These are phyloP conservation scores for Kokia cookei DNA, from an alignment of 441 rosid species.

Conservation along the genomic window DNA sequence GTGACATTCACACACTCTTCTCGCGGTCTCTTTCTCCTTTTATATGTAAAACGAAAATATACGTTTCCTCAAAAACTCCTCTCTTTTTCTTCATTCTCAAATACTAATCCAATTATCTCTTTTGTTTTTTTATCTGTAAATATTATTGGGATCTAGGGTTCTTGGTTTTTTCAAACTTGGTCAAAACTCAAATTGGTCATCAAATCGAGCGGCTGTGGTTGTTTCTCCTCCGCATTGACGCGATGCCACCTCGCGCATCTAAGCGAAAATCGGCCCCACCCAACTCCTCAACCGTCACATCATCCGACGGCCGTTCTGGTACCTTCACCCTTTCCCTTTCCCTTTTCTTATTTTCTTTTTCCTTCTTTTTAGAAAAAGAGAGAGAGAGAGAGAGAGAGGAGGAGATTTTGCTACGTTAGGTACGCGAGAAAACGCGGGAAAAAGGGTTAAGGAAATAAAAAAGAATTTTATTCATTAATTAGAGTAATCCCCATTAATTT, in stretches of 20 bases:
- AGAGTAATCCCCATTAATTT: neutral
- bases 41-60: no score
- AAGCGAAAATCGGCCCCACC: slow-evolving; percentile 43
- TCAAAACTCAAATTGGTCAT: neutral
- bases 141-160: slow-evolving; percentile 22
- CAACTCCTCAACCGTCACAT: slow-evolving; percentile 23
- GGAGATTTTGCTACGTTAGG: slow-evolving; percentile 3
- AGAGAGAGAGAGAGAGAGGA: neutral
- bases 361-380: neutral
- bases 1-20: no score
- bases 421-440: slow-evolving; percentile 9
- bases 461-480: neutral
- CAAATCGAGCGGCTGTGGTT: slow-evolving; percentile 18
- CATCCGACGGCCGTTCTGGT: slow-evolving; percentile 29
- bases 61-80: neutral
- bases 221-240: slow-evolving; percentile 5
- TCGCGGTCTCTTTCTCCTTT: no score
- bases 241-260: slow-evolving; percentile 36
- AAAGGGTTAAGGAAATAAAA: neutral
- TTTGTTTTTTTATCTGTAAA: neutral
- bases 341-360: neutral
- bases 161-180: neutral
- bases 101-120: neutral
- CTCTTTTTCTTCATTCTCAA: neutral
- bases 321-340: neutral